phyloP scores from a whole-genome alignment of 2,329 filamentous ascomycete species.

The Diaporthe capsici region DNA sequence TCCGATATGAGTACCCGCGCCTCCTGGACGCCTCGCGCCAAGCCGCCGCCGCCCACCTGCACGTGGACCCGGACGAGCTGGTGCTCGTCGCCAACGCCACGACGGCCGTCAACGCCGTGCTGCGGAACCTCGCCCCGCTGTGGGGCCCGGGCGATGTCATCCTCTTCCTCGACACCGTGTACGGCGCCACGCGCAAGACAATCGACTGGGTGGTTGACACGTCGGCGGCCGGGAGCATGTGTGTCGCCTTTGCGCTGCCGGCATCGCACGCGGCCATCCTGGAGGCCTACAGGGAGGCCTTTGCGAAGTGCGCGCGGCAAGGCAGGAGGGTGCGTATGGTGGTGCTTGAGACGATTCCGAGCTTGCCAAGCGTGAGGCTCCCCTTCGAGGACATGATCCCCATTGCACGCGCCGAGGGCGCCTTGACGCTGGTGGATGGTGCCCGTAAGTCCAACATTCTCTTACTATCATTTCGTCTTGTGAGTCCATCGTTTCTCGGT shows the following conservation, averaged over 20 bases:
- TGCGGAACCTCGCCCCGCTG: constrained; percentile 76
- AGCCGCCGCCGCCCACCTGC: constrained; percentile 75
- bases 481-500: too few species aligned
- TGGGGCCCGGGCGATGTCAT: constrained; percentile 81
- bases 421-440: constrained; percentile 84
- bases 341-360: constrained; percentile 86
- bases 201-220: constrained; percentile 80
- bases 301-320: constrained; percentile 70
- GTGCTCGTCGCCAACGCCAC: constrained; percentile 89
- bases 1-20: constrained; percentile 75
- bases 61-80: constrained; percentile 73
- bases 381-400: constrained; percentile 79
- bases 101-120: constrained; percentile 80
- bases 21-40: constrained; percentile 75
- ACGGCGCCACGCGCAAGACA: constrained; percentile 81
- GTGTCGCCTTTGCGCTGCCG: constrained; percentile 76
- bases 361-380: constrained; percentile 81
- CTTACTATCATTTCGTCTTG: too few species aligned
- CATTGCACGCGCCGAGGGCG: constrained; percentile 74
- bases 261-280: constrained; percentile 78
- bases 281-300: constrained; percentile 67
- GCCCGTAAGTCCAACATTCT: constrained; percentile 62
- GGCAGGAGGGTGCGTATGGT: constrained; percentile 61
- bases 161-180: constrained; percentile 83
- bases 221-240: constrained; percentile 60